Evolutionary conservation across 2,329 filamentous ascomycete genomes (phyloP).

Genomic region (Aspergillus sp.): DNA sequence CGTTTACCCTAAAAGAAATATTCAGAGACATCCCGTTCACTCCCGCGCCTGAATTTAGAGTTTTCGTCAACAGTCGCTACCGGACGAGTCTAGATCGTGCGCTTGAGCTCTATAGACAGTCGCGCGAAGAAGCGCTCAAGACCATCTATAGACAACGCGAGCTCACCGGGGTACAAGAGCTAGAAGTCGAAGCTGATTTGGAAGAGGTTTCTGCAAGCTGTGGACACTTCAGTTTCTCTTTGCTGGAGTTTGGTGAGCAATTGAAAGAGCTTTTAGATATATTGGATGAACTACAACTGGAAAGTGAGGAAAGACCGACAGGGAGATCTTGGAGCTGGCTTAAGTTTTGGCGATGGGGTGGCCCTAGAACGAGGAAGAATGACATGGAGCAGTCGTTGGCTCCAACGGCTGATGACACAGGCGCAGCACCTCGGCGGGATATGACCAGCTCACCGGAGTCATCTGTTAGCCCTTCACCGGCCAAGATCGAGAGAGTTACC

Average conservation of each 20-base stretch:
- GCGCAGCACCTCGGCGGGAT: neutral
- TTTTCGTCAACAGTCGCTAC: conserved; percentile 78
- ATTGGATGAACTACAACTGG: conserved; percentile 76
- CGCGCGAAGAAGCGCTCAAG: conserved; percentile 73
- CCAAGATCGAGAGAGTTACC: conserved; percentile 6
- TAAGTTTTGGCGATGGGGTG: conserved; percentile 66
- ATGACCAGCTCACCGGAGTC: neutral
- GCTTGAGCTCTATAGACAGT: conserved; percentile 73
- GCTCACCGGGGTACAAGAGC: conserved; percentile 65
- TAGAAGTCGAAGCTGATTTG: conserved; percentile 84
- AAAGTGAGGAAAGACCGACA: conserved; percentile 62
- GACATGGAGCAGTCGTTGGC: conserved; percentile 13
- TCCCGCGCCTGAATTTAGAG: conserved; percentile 64
- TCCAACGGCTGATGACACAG: neutral
- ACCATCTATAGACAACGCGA: conserved; percentile 80
- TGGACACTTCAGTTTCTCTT: conserved; percentile 90
- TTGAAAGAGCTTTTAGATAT: conserved; percentile 80
- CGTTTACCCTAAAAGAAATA: conserved; percentile 84
- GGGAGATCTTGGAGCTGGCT: conserved; percentile 82
- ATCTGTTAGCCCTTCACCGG: neutral
- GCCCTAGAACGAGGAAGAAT: conserved; percentile 20
- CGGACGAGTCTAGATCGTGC: conserved; percentile 78
- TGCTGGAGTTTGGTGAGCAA: conserved; percentile 88
- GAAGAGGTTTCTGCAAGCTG: conserved; percentile 98
- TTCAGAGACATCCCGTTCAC: conserved; percentile 85